Evolutionary conservation across 1,139 yeast species (phyloP), one percentile per base, ranked within the genome.

Genomic region (Arxiozyma telluris): DNA sequence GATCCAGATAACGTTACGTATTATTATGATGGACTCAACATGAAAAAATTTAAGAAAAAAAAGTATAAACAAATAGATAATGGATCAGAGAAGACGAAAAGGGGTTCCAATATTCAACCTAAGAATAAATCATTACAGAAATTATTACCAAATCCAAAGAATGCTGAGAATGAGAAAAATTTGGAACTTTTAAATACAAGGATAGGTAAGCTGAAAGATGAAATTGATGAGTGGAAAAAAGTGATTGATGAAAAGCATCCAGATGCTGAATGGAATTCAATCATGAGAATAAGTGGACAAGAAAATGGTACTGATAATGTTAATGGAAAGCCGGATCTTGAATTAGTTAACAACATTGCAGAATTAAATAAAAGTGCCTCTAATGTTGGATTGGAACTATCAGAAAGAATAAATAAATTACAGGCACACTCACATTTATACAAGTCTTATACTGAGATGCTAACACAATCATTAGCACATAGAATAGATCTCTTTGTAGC

Each of bases 81-180:
- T 22, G 25, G 17, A 15, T 20, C 23, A 9, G 34, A 30, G n/a
- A 51, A 38, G 21, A 52, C 47, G 3, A 48, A 50, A n/a, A 41
- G 49, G 11, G 46, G 38, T 22, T 15, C 39, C 11, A 44, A 51
- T 17, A 47, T 41, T 1, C 52, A 54, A 44, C 52, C 45, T 21
- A 15, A 5, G 3, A 47, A n/a, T 22, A 34, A 22, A 17, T 41
- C 38, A 20, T 43, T 54, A 18, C 23, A 41, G 2, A 43, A 48
- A 18, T 41, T 48, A 30, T 25, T 66, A 43, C 69, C 69, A n/a
- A 66, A 66, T 53, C 58, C 61, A 34, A 67, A 66, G 52, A 68
- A 67, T 55, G 58, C 65, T 4, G 64, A 65, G 44, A 68, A 68
- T 55, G 61, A 61, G 41, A 65, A 61, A 44, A 66, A 64, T 49